phyloP scores from a whole-genome alignment of 2,329 filamentous ascomycete genomes.

The Zymoseptoria passerinii region DNA sequence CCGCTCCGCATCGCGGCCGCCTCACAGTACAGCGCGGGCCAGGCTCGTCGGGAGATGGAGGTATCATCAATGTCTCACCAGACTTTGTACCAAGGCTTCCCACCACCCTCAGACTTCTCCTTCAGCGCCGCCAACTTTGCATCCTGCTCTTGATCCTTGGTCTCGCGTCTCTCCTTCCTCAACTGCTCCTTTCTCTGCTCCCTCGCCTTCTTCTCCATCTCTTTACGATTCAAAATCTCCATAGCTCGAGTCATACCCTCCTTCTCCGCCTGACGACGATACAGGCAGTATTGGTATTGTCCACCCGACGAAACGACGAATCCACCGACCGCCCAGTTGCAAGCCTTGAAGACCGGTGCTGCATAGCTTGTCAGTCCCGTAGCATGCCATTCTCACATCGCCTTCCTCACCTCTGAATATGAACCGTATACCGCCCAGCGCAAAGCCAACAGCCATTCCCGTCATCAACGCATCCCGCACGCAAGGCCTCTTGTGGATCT shows the following conservation, averaged over 20 bases:
- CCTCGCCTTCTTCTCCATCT: constrained; percentile 51
- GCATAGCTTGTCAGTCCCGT: constrained; percentile 12
- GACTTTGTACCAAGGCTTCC: constrained; percentile 30
- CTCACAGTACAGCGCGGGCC: not conserved
- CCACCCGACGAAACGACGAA: constrained; percentile 63
- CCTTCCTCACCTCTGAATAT: constrained; percentile 59
- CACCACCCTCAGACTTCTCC: constrained; percentile 11
- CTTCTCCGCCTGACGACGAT: constrained; percentile 63
- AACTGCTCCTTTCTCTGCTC: constrained; percentile 37
- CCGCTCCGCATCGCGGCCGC: too few species aligned
- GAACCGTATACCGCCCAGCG: constrained; percentile 63
- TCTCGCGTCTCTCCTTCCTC: constrained; percentile 33
- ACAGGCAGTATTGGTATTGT: constrained; percentile 79
- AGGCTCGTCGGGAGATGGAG: not conserved
- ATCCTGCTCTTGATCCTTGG: constrained; percentile 38
- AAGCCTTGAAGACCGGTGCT: constrained; percentile 57
- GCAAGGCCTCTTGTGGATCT: constrained; percentile 72
- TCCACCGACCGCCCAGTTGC: constrained; percentile 77
- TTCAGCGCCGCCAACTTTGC: constrained; percentile 26
- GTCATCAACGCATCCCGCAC: constrained; percentile 73
- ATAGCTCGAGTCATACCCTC: constrained; percentile 78
- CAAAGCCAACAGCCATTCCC: constrained; percentile 73
- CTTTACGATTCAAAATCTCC: constrained; percentile 69
- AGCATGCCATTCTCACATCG: not conserved
- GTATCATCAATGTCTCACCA: constrained; percentile 21